These are phyloP conservation scores for Rhizopus sp. DNA, from an alignment of 371 early-diverging fungal genomes.

Conservation along the genomic window DNA sequence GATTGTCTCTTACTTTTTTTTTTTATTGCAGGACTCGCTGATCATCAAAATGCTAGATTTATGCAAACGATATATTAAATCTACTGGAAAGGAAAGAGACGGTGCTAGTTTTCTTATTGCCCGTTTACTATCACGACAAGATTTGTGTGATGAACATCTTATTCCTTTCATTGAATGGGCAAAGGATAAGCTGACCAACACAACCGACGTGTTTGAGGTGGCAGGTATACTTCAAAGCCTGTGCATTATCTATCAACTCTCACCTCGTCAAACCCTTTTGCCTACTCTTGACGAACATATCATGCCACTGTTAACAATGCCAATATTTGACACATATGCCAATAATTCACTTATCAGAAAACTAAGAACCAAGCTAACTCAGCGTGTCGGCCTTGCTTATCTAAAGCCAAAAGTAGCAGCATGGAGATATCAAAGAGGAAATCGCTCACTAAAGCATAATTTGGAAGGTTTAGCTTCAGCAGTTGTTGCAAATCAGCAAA, in stretches of 20 bases:
- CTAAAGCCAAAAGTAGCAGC: constrained; percentile 71
- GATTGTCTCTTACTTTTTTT: neutral
- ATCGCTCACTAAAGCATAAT: constrained; percentile 52
- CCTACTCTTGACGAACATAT: constrained; percentile 59
- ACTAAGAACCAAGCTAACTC: constrained; percentile 77
- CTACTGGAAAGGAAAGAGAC: constrained; percentile 84
- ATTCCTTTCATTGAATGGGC: constrained; percentile 66
- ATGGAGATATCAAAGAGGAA: constrained; percentile 80
- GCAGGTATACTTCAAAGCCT: constrained; percentile 69
- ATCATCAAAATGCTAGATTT: constrained; percentile 54
- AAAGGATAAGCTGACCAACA: constrained; percentile 34
- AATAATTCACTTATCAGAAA: constrained; percentile 80
- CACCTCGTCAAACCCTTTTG: constrained; percentile 64
- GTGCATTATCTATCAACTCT: constrained; percentile 70
- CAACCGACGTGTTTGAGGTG: constrained; percentile 54
- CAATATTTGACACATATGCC: constrained; percentile 55
- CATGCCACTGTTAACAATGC: constrained; percentile 52
- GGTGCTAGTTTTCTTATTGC: constrained; percentile 82
- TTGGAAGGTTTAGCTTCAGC: constrained; percentile 25
- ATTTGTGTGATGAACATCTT: constrained; percentile 52
- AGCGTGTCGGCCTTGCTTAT: constrained; percentile 78
- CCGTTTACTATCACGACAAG: constrained; percentile 66
- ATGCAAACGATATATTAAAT: constrained; percentile 55
- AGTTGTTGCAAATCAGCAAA: neutral
- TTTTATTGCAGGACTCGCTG: constrained; percentile 43